A percentile compares a stretch with the other conserved stretches of the same genome.
Conservation (phyloP, 441 rosid genomes). For the Brassica balearica region DNA sequence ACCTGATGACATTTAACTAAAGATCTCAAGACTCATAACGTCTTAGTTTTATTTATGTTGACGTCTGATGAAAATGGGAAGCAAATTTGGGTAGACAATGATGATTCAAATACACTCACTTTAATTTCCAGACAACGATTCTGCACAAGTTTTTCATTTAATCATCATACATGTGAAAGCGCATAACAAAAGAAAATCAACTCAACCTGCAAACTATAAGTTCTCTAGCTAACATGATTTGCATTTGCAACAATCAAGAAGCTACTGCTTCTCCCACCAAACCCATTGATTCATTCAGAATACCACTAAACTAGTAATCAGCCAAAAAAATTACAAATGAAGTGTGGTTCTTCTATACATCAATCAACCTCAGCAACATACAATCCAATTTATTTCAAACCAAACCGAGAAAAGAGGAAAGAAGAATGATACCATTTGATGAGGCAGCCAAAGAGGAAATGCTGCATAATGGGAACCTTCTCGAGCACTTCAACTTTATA, state of each 20-base stretch:
- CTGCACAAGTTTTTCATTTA: neutral
- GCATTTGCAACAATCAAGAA: neutral
- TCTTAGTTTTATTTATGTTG: constrained; percentile 7
- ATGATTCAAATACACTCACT: constrained; percentile 1
- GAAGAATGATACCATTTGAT: constrained; percentile 68
- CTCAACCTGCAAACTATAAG: neutral
- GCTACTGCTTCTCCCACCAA: neutral
- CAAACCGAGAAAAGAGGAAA: neutral
- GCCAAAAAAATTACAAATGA: neutral
- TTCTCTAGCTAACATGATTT: neutral
- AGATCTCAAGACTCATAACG: neutral
- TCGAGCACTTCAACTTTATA: constrained; percentile 90
- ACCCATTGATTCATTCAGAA: neutral
- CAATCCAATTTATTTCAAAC: too few species aligned
- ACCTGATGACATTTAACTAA: neutral
- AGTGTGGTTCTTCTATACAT: neutral
- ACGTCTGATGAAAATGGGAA: neutral
- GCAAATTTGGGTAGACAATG: constrained; percentile 21
- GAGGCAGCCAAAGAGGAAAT: constrained; percentile 88
- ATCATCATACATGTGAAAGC: neutral
- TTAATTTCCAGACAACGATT: neutral
- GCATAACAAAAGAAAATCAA: neutral
- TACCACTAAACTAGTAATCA: neutral
- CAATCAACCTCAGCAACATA: neutral
- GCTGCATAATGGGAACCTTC: constrained; percentile 96